Conservation (phyloP, 2,329 filamentous ascomycete genomes). For the Beauveria caledonica region DNA sequence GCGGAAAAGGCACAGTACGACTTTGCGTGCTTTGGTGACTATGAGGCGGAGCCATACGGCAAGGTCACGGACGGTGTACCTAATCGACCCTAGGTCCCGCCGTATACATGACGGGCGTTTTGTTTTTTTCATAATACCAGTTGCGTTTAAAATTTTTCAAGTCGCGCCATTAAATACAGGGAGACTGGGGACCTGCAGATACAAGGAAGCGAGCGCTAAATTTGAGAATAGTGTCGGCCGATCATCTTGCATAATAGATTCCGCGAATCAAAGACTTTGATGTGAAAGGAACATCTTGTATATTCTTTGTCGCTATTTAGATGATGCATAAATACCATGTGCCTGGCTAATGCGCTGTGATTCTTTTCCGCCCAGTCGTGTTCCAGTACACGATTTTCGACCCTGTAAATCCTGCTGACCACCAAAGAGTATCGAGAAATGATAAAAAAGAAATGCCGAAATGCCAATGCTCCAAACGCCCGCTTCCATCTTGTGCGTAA, state of each 20-base stretch:
- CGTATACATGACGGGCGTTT: not conserved
- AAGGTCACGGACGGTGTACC: conserved; percentile 32
- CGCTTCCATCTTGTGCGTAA: not conserved
- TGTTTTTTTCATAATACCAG: not conserved
- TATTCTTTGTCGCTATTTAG: not conserved
- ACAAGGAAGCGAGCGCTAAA: no score
- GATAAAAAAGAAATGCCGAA: not conserved
- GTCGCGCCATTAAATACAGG: no score
- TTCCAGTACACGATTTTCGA: not conserved
- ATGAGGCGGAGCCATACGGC: conserved; percentile 27
- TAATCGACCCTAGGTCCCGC: not conserved
- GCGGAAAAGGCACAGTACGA: conserved; percentile 52
- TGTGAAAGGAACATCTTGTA: not conserved
- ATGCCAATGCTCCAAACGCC: conserved; percentile 3
- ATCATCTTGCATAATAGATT: no score
- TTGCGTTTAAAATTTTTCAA: no score
- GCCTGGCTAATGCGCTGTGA: not conserved
- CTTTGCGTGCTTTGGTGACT: conserved; percentile 56
- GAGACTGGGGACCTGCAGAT: no score
- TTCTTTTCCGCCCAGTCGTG: not conserved
- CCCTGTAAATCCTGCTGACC: not conserved
- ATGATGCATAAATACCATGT: not conserved
- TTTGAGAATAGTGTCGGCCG: no score
- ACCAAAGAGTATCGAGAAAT: no score
- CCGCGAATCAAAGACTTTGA: no score